Conservation (phyloP, 2,329 filamentous ascomycete species). For the Aureobasidium zeae region DNA sequence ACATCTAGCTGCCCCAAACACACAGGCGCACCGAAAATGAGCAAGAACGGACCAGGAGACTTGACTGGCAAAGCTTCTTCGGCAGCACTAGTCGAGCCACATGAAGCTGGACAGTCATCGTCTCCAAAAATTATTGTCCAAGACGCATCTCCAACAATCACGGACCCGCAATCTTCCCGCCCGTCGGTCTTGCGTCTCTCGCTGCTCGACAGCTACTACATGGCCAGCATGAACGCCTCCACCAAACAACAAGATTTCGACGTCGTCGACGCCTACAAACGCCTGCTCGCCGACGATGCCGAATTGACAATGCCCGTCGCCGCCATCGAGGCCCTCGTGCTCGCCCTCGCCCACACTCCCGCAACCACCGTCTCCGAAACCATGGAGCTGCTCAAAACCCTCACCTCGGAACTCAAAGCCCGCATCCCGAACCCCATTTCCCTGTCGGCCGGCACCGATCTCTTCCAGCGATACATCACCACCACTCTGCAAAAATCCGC, state of each 20-base stretch:
- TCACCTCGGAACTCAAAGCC: conserved; percentile 67
- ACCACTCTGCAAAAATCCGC: conserved; percentile 52
- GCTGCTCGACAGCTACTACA: conserved; percentile 13
- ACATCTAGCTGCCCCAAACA: no score
- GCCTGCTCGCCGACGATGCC: conserved; percentile 57
- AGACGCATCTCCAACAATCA: neutral
- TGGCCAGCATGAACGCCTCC: neutral
- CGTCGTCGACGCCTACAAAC: conserved; percentile 57
- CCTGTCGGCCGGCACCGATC: conserved; percentile 83
- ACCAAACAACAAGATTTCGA: conserved; percentile 28
- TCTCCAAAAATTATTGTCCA: neutral
- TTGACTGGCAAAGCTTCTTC: conserved; percentile 6
- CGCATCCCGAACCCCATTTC: conserved; percentile 82
- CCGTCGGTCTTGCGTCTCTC: neutral
- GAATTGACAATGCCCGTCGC: conserved; percentile 94
- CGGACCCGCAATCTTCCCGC: neutral
- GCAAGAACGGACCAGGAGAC: neutral
- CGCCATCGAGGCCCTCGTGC: conserved; percentile 83
- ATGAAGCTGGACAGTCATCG: conserved; percentile 12
- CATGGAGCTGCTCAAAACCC: conserved; percentile 69
- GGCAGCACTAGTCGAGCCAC: neutral
- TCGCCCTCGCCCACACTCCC: conserved; percentile 68
- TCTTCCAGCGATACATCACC: conserved; percentile 91
- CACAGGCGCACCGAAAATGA: no score
- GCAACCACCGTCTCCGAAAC: conserved; percentile 90